A percentile compares a stretch with the other conserved stretches of the same genome.
Evolutionary conservation across 306 rosid genomes (phyloP).

Genomic region (Quercus ilex): DNA sequence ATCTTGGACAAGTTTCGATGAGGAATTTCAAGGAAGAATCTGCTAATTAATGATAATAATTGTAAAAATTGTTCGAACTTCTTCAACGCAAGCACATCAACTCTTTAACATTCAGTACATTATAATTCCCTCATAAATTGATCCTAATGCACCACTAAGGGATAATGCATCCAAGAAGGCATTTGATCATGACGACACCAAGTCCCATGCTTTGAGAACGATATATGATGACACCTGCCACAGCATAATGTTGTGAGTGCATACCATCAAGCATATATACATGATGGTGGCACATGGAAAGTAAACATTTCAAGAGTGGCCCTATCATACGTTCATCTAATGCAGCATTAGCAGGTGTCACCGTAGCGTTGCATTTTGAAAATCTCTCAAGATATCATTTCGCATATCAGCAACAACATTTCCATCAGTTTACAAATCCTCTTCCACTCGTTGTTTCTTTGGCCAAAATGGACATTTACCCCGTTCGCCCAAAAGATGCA

Average conservation of each 20-base stretch:
- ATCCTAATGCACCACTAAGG: too few relatives aligned
- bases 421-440: slow-evolving; percentile 52
- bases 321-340: slow-evolving; percentile 74
- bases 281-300: slow-evolving; percentile 91
- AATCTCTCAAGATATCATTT: slow-evolving; percentile 51
- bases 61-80: too few relatives aligned
- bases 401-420: slow-evolving; percentile 47
- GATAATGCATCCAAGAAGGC: too few relatives aligned
- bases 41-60: too few relatives aligned
- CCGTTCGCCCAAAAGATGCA: too few relatives aligned
- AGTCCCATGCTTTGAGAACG: slow-evolving; percentile 79
- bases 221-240: slow-evolving; percentile 83
- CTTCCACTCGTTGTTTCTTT: slow-evolving; percentile 66
- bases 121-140: too few relatives aligned
- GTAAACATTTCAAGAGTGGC: slow-evolving; percentile 95
- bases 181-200: slow-evolving; percentile 26
- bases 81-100: too few relatives aligned
- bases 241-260: slow-evolving; percentile 86
- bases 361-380: slow-evolving; percentile 44
- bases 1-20: too few relatives aligned
- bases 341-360: slow-evolving; percentile 70
- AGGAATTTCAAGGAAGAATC: too few relatives aligned
- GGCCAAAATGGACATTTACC: background rate
- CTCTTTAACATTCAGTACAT: too few relatives aligned
- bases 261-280: slow-evolving; percentile 87